These are phyloP conservation scores for Arthroderma uncinatum DNA, from an alignment of 2,329 filamentous ascomycete species.

Conservation along the genomic window DNA sequence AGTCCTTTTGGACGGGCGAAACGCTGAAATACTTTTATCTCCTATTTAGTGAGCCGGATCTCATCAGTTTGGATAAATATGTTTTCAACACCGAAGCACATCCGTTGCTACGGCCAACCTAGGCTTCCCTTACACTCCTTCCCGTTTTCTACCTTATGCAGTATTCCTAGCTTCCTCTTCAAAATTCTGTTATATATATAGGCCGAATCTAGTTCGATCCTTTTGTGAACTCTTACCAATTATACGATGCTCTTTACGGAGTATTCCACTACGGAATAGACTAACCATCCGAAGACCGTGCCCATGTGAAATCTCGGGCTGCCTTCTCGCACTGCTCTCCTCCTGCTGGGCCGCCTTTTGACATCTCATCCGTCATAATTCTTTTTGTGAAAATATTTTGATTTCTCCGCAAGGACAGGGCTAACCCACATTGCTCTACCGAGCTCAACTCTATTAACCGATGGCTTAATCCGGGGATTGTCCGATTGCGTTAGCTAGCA, in stretches of 20 bases:
- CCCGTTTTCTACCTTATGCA: neutral
- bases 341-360: neutral
- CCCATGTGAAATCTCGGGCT: neutral
- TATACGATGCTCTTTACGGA: neutral
- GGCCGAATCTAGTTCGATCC: neutral
- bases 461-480: neutral
- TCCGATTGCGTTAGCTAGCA: neutral
- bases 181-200: neutral
- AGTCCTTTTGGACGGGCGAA: conserved; percentile 85
- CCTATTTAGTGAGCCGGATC: conserved; percentile 58
- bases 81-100: conserved; percentile 51
- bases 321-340: neutral
- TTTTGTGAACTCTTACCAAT: neutral
- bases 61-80: conserved; percentile 56
- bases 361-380: neutral
- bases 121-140: neutral
- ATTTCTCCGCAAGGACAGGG: neutral
- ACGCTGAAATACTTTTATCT: conserved; percentile 89
- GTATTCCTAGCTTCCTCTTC: neutral
- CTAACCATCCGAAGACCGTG: neutral
- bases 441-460: neutral
- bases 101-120: conserved; percentile 31
- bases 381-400: neutral
- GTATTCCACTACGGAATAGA: neutral
- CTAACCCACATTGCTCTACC: neutral